Evolutionary conservation across 345 rosid genomes (phyloP), one percentile per base, ranked within the genome.

Genomic region (Brassica juncea): DNA sequence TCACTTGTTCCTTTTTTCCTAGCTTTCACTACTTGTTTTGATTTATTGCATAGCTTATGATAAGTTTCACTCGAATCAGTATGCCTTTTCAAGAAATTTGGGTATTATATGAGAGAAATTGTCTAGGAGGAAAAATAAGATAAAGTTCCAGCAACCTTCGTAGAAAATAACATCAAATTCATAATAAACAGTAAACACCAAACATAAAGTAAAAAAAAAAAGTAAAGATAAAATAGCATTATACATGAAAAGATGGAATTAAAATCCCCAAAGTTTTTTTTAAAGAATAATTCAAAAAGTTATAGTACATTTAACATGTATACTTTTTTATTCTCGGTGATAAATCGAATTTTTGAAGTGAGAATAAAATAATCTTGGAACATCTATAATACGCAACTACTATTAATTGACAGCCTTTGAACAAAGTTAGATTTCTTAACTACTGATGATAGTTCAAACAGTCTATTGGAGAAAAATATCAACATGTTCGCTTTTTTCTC

Each of bases 51-150:
- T 60, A 28, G 39, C 62, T n/a, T 44, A 15, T 62, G 65, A 37
- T 70, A 60, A 31, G 34, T 79, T 79, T 80, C 77, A 82, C 81
- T 85, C 85, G 86, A 84, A 85, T 83, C 83, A 84, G 72, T 54
- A 19, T 55, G 82, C 89, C 85, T 86, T 86, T 85, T 44, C 3
- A 70, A 76, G 82, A 89, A 84, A 82, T 88, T 84, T 66, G 88
- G 90, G 91, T 82, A 87, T 88, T 84, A 86, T 85, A 83, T 86
- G 83, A 85, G 84, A 83, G 77, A 80, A 81, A 75, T 28, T 28
- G 31, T 28, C 80, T 44, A 58, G 6, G 85, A 84, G 4, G 21
- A 52, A 78, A 77, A 80, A 80, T 77, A 65, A 86, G 67, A 61
- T 77, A 60, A 88, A 87, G 88, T 69, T 80, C 72, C 82, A 79